These are phyloP conservation scores for Solanum sejunctum DNA, from an alignment of 257 asterid species.

Conservation along the genomic window DNA sequence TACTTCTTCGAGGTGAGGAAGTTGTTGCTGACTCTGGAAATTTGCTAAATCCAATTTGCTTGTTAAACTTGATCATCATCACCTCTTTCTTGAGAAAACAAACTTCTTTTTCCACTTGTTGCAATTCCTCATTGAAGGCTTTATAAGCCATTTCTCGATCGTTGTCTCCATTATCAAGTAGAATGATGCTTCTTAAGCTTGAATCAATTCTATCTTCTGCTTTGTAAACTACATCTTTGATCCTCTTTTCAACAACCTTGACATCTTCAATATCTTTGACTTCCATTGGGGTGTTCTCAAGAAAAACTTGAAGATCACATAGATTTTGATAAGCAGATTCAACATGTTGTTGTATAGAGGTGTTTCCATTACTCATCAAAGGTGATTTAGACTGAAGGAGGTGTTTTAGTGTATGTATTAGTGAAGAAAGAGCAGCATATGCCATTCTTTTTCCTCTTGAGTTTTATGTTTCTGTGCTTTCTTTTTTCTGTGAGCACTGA, in stretches of 20 bases:
- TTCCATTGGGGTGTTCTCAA: not conserved
- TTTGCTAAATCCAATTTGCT: not conserved
- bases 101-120: not conserved
- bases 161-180: not conserved
- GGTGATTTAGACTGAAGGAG: not conserved
- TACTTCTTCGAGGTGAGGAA: not conserved
- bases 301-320: not conserved
- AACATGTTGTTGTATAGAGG: not conserved
- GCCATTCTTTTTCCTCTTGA: not conserved
- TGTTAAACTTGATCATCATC: not conserved
- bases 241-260: not conserved
- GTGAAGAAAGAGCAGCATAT: not conserved
- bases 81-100: not conserved
- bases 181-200: not conserved
- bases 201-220: conserved; percentile 10
- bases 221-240: conserved; percentile 4
- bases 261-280: not conserved
- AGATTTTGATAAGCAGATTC: not conserved
- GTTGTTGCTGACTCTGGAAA: not conserved
- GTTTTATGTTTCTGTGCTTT: not conserved
- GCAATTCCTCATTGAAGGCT: not conserved
- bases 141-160: not conserved
- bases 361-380: not conserved
- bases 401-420: not conserved
- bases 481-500: not conserved